These are phyloP conservation scores for Citeromyces nyonsensis DNA, from an alignment of 805 yeast species.

Conservation along the genomic window DNA sequence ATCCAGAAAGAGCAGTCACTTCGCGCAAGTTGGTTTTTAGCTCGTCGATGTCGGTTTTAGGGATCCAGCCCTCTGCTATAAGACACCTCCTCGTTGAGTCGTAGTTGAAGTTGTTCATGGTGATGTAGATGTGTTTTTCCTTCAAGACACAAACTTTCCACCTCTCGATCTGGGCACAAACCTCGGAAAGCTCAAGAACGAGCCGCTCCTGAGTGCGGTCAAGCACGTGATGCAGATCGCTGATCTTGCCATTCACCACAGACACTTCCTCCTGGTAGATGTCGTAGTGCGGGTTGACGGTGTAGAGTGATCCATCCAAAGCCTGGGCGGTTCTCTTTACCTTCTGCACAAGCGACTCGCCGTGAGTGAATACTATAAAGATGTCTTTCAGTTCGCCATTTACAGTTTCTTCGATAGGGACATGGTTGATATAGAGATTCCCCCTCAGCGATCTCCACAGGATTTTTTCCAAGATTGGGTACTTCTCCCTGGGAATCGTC, in stretches of 20 bases:
- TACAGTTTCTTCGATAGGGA: slow-evolving; percentile 52
- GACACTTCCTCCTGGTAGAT: slow-evolving; percentile 28
- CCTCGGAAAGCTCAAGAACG: slow-evolving; percentile 60
- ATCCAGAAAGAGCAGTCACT: slow-evolving; percentile 33
- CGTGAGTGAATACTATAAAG: slow-evolving; percentile 86
- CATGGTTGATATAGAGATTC: slow-evolving; percentile 66
- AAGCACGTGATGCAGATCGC: slow-evolving; percentile 34
- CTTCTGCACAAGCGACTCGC: slow-evolving; percentile 50
- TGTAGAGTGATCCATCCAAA: slow-evolving; percentile 64
- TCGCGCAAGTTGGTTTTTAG: slow-evolving; percentile 55
- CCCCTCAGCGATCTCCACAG: slow-evolving; percentile 91
- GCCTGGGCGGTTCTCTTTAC: slow-evolving; percentile 77
- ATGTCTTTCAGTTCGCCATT: slow-evolving; percentile 56
- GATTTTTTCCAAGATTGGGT: slow-evolving; percentile 62
- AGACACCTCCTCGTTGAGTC: slow-evolving; percentile 76
- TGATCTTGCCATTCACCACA: slow-evolving; percentile 27
- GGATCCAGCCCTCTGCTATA: slow-evolving; percentile 95
- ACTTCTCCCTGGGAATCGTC: slow-evolving; percentile 57
- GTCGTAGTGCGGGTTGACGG: slow-evolving; percentile 28
- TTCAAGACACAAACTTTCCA: slow-evolving; percentile 62
- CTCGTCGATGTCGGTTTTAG: slow-evolving; percentile 55
- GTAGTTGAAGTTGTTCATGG: slow-evolving; percentile 67
- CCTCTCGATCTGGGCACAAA: slow-evolving; percentile 56
- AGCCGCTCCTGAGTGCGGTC: slow-evolving; percentile 53
- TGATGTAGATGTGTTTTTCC: slow-evolving; percentile 72